Conservation (phyloP, 2,329 filamentous ascomycete genomes). For the Aspergillus sp. region DNA sequence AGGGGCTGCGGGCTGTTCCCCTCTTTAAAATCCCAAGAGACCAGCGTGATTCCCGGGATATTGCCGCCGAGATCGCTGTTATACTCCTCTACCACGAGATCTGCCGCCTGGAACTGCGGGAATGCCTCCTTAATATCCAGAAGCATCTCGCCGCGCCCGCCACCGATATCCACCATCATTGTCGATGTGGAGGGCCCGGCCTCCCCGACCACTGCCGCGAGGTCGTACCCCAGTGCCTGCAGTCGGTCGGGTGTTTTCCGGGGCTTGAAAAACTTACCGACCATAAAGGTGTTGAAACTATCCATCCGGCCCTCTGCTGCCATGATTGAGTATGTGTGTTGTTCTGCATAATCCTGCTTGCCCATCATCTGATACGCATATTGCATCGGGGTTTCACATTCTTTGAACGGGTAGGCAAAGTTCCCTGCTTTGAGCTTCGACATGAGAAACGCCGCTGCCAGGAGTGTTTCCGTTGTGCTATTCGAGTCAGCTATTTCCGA, state of each 20-base stretch:
- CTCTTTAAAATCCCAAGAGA: constrained; percentile 39
- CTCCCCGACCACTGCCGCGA: constrained; percentile 24
- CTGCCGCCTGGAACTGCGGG: constrained; percentile 25
- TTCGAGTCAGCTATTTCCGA: background rate
- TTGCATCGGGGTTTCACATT: constrained; percentile 34
- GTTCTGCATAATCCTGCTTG: constrained; percentile 24
- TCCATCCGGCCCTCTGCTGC: constrained; percentile 36
- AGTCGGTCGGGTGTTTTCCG: constrained; percentile 33
- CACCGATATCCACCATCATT: constrained; percentile 39
- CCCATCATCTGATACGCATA: constrained; percentile 36
- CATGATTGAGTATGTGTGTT: constrained; percentile 41
- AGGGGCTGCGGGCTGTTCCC: constrained; percentile 32
- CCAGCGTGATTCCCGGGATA: constrained; percentile 28
- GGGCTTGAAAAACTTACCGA: constrained; percentile 38
- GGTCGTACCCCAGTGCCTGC: constrained; percentile 32
- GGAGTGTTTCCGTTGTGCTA: constrained; percentile 36
- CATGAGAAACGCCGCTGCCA: constrained; percentile 38
- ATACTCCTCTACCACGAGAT: constrained; percentile 39
- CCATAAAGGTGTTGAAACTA: constrained; percentile 42
- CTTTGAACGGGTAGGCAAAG: constrained; percentile 38
- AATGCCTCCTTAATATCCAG: constrained; percentile 37
- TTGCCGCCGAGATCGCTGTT: constrained; percentile 27
- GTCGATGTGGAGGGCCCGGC: constrained; percentile 10
- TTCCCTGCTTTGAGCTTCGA: constrained; percentile 34
- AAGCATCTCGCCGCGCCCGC: constrained; percentile 37